These are phyloP conservation scores for Schizosaccharomyces osmophilus DNA, from an alignment of 805 yeast species.

Conservation along the genomic window DNA sequence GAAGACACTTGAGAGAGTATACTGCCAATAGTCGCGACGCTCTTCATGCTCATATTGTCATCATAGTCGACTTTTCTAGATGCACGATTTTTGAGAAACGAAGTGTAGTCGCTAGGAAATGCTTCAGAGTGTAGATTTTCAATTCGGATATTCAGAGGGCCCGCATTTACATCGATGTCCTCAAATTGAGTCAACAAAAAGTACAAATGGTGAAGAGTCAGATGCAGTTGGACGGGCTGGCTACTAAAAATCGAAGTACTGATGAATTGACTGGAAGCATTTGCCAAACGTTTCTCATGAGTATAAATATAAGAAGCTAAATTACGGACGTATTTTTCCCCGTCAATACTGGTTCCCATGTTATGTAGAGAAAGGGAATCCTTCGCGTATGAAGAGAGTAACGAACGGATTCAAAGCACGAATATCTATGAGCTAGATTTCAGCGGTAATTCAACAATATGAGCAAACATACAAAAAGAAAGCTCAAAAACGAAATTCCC, in stretches of 20 bases:
- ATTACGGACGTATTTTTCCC: constrained; percentile 11
- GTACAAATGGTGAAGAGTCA: constrained; percentile 40
- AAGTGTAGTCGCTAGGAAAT: constrained; percentile 27
- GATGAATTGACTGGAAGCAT: not conserved
- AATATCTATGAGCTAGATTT: too few species aligned
- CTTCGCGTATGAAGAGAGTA: not conserved
- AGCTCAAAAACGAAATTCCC: too few species aligned
- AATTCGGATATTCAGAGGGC: constrained; percentile 35
- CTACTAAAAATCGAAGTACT: not conserved
- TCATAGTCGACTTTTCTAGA: constrained; percentile 4
- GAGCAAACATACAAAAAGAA: too few species aligned
- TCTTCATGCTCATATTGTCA: constrained; percentile 8
- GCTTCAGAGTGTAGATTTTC: constrained; percentile 30
- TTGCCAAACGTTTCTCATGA: constrained; percentile 11
- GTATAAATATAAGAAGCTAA: constrained; percentile 11
- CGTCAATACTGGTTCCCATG: constrained; percentile 4
- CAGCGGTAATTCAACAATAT: too few species aligned
- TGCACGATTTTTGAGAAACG: constrained; percentile 21
- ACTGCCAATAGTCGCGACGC: constrained; percentile 9
- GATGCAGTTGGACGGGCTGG: constrained; percentile 18
- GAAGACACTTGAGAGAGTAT: constrained; percentile 24
- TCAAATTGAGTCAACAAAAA: constrained; percentile 34
- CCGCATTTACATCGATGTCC: constrained; percentile 25
- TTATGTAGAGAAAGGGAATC: not conserved
- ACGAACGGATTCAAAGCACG: too few species aligned